Evolutionary conservation across 2,329 filamentous ascomycete genomes (phyloP).

Genomic region (Neonectria faginata): DNA sequence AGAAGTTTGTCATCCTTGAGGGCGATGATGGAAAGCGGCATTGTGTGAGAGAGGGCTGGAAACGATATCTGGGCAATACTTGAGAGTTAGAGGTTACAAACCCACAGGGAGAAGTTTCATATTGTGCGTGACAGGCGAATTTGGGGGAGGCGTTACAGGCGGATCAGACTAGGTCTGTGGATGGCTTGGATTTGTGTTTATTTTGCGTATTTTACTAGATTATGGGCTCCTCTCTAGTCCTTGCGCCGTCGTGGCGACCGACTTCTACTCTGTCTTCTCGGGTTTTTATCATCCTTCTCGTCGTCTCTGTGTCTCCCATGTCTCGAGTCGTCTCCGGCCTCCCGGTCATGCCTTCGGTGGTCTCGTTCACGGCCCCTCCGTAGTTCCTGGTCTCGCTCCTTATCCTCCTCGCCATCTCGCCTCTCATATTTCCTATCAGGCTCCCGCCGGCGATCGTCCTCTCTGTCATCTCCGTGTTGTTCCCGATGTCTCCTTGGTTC

Average conservation of each 20-base stretch:
- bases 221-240: slow-evolving; percentile 42
- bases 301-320: slow-evolving; percentile 46
- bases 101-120: slow-evolving; percentile 24
- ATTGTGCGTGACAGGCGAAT: slow-evolving; percentile 30
- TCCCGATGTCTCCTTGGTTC: slow-evolving; percentile 48
- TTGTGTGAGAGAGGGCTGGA: slow-evolving; percentile 82
- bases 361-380: slow-evolving; percentile 41
- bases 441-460: slow-evolving; percentile 45
- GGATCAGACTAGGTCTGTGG: slow-evolving; percentile 32
- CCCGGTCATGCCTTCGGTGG: slow-evolving; percentile 45
- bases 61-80: slow-evolving; percentile 72
- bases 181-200: slow-evolving; percentile 28
- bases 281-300: slow-evolving; percentile 40
- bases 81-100: slow-evolving; percentile 35
- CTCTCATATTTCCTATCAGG: slow-evolving; percentile 33
- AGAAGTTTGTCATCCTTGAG: slow-evolving; percentile 82
- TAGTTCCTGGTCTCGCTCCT: slow-evolving; percentile 42
- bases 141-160: slow-evolving; percentile 41
- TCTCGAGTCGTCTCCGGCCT: slow-evolving; percentile 46
- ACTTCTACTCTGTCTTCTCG: slow-evolving; percentile 55
- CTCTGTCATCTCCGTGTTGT: slow-evolving; percentile 42
- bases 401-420: slow-evolving; percentile 41
- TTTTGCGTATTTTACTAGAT: slow-evolving; percentile 35
- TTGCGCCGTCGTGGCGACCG: slow-evolving; percentile 54
- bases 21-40: slow-evolving; percentile 75